Conservation (phyloP, 1,284 basidiomycete species). For the Xerocomus amazonicus region DNA sequence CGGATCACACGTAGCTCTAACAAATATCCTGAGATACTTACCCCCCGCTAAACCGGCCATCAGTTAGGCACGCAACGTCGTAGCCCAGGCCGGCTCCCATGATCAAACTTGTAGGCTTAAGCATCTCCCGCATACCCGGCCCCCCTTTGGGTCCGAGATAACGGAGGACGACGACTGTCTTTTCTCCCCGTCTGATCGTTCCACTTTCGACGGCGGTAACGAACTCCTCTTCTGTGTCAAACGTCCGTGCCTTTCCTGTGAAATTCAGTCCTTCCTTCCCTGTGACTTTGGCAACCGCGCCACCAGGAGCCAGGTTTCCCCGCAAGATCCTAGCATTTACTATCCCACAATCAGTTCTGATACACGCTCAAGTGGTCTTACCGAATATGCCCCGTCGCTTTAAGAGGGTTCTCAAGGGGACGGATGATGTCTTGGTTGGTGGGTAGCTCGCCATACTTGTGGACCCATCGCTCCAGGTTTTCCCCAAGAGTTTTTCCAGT, state of each 20-base stretch:
- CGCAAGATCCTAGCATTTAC: slow-evolving; percentile 57
- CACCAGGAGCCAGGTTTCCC: slow-evolving; percentile 89
- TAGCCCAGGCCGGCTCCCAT: slow-evolving; percentile 92
- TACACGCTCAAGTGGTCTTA: slow-evolving; percentile 32
- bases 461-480: slow-evolving; percentile 83
- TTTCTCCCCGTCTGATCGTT: slow-evolving; percentile 80
- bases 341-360: slow-evolving; percentile 4
- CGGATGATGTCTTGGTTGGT: slow-evolving; percentile 77
- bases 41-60: slow-evolving; percentile 94
- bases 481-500: slow-evolving; percentile 86
- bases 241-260: slow-evolving; percentile 79
- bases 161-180: slow-evolving; percentile 85
- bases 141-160: slow-evolving; percentile 90
- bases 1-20: slow-evolving; percentile 13
- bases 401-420: slow-evolving; percentile 84
- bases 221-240: slow-evolving; percentile 82
- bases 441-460: slow-evolving; percentile 72
- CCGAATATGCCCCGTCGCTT: slow-evolving; percentile 84
- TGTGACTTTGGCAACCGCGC: slow-evolving; percentile 92
- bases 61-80: slow-evolving; percentile 89
- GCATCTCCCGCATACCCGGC: slow-evolving; percentile 94
- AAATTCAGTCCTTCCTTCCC: slow-evolving; percentile 89
- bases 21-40: slow-evolving; percentile 37
- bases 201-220: slow-evolving; percentile 78
- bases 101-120: slow-evolving; percentile 85